Conservation (phyloP, 306 rosid species). For the Styphnolobium japonicum region DNA sequence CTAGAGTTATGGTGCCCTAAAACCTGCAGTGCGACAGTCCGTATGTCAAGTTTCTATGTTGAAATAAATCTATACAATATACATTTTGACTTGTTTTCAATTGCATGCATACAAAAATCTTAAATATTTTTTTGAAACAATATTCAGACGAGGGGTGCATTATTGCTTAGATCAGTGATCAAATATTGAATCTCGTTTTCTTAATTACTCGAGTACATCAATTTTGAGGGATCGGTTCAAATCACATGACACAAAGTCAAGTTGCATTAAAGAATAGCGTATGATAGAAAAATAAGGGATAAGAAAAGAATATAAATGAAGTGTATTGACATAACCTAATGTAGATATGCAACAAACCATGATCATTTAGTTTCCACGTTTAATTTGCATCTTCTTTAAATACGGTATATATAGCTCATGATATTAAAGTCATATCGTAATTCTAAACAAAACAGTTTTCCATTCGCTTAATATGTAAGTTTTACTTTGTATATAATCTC, state of each 20-base stretch:
- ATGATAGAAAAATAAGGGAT: neutral
- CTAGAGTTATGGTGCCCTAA: neutral
- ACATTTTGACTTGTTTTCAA: constrained; percentile 2
- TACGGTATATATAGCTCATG: neutral
- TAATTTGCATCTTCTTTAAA: neutral
- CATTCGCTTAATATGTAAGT: neutral
- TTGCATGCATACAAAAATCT: neutral
- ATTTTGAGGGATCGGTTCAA: neutral
- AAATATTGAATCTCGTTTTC: neutral
- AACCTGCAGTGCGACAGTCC: neutral
- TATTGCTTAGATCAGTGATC: neutral
- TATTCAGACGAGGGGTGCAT: neutral
- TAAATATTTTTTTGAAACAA: neutral
- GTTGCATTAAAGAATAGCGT: neutral
- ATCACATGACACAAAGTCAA: neutral
- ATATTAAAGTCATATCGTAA: neutral
- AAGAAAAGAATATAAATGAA: neutral
- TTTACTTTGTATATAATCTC: neutral
- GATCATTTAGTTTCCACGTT: neutral
- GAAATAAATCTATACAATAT: neutral
- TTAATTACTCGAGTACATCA: neutral
- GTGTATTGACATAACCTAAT: neutral
- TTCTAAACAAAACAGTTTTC: neutral
- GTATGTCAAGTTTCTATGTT: constrained; percentile 1
- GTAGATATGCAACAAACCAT: neutral